A percentile compares a stretch with the other conserved stretches of the same genome.
These are phyloP conservation scores for Candida ponderosae DNA, from an alignment of 805 yeast genomes.

Conservation along the genomic window DNA sequence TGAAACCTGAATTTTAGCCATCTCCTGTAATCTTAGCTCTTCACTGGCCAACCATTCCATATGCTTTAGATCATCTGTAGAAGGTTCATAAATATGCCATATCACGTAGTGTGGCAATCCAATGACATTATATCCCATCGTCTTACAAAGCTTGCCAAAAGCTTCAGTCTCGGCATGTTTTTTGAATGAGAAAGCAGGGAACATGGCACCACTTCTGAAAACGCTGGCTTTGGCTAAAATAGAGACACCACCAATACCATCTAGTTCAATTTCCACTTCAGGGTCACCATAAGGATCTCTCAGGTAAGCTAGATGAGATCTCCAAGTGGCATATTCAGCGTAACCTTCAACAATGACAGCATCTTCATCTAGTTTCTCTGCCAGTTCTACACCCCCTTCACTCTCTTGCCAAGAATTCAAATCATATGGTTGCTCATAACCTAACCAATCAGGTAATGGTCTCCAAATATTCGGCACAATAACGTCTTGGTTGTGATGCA, in stretches of 20 bases:
- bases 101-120: constrained; percentile 94
- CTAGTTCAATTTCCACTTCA: constrained; percentile 85
- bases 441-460: constrained; percentile 81
- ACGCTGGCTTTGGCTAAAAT: constrained; percentile 82
- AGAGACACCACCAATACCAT: constrained; percentile 97
- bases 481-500: constrained; percentile 87
- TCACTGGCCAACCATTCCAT: constrained; percentile 88
- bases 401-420: constrained; percentile 82
- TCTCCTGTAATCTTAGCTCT: constrained; percentile 57
- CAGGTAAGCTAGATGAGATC: constrained; percentile 92
- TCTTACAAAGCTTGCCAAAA: constrained; percentile 80
- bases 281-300: constrained; percentile 95
- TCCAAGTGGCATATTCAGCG: constrained; percentile 96
- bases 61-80: constrained; percentile 79
- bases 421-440: constrained; percentile 80
- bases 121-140: constrained; percentile 79
- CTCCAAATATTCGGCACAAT: constrained; percentile 95
- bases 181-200: constrained; percentile 94
- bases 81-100: constrained; percentile 96
- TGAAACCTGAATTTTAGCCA: constrained; percentile 52
- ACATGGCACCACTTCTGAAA: constrained; percentile 82
- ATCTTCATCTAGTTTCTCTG: constrained; percentile 76
- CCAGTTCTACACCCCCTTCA: constrained; percentile 74
- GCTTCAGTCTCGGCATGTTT: constrained; percentile 98
- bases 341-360: constrained; percentile 97